phyloP scores from a whole-genome alignment of 352 stramenopile species.

The Halophytophthora polymorphica region DNA sequence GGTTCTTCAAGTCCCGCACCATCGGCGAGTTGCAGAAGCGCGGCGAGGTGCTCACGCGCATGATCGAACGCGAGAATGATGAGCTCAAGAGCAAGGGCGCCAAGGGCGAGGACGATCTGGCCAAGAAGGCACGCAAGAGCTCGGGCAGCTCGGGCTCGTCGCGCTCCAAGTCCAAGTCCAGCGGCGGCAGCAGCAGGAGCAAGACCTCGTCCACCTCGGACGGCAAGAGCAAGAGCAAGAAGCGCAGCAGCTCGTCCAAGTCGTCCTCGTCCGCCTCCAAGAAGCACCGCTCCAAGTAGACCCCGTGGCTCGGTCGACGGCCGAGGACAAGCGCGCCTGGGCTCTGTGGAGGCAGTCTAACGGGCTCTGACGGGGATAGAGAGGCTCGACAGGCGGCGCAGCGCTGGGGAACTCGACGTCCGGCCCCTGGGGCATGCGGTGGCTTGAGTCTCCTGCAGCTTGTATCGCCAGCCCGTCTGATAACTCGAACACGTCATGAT shows the following conservation, averaged over 20 bases:
- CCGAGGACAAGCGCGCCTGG: too few species aligned
- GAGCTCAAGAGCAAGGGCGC: constrained; percentile 71
- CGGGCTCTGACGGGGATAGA: too few species aligned
- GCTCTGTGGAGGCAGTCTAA: too few species aligned
- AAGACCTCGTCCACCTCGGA: constrained; percentile 49
- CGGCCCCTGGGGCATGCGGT: too few species aligned
- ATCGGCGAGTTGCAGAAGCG: constrained; percentile 97
- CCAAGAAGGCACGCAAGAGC: constrained; percentile 73
- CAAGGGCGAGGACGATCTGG: constrained; percentile 78
- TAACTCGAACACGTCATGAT: too few species aligned
- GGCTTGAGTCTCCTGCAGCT: too few species aligned
- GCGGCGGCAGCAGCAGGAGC: constrained; percentile 34
- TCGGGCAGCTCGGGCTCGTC: constrained; percentile 43
- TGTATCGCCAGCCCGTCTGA: too few species aligned
- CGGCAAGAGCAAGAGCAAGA: constrained; percentile 57
- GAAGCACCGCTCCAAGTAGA: constrained; percentile 69
- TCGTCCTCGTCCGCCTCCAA: constrained; percentile 52
- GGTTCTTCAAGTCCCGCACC: constrained; percentile 99
- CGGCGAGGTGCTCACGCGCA: constrained; percentile 93
- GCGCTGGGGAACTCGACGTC: too few species aligned
- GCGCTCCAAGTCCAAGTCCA: constrained; percentile 63
- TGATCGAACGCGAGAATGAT: constrained; percentile 94
- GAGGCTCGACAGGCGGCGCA: too few species aligned
- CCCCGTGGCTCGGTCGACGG: background rate
- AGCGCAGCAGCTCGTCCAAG: constrained; percentile 62